phyloP scores from a whole-genome alignment of 345 rosid species.

The Rhizophora apiculata region DNA sequence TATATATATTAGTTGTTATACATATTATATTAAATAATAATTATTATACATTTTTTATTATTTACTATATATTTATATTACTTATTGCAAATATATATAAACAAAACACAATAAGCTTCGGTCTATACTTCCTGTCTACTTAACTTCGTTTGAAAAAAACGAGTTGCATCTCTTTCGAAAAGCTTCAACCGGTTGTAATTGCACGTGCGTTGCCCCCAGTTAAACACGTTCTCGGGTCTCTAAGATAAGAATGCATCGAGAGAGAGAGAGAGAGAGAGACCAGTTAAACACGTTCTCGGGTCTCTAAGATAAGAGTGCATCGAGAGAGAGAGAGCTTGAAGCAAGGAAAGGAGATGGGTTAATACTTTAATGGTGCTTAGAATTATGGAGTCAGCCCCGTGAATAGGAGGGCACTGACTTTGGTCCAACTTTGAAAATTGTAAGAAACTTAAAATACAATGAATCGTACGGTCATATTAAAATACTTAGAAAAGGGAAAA shows the following conservation, averaged over 20 bases:
- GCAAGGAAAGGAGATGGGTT: neutral
- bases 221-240: neutral
- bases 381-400: slow-evolving; percentile 16
- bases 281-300: neutral
- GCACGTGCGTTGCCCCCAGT: slow-evolving; percentile 19
- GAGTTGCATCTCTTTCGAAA: slow-evolving; percentile 6
- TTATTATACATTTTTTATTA: too few species aligned
- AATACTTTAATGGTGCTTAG: slow-evolving; percentile 3
- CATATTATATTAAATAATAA: too few species aligned
- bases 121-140: too few species aligned
- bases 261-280: neutral
- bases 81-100: too few species aligned
- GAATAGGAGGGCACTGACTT: neutral
- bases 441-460: too few species aligned
- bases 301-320: neutral
- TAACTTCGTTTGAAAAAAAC: neutral
- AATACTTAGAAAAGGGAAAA: too few species aligned
- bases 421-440: neutral
- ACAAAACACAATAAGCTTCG: too few species aligned
- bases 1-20: too few species aligned
- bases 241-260: neutral
- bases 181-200: neutral
- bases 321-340: neutral
- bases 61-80: too few species aligned
- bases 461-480: neutral